Evolutionary conservation across 164 flowering plant species (phyloP).

Genomic region (Berberis vulgaris): DNA sequence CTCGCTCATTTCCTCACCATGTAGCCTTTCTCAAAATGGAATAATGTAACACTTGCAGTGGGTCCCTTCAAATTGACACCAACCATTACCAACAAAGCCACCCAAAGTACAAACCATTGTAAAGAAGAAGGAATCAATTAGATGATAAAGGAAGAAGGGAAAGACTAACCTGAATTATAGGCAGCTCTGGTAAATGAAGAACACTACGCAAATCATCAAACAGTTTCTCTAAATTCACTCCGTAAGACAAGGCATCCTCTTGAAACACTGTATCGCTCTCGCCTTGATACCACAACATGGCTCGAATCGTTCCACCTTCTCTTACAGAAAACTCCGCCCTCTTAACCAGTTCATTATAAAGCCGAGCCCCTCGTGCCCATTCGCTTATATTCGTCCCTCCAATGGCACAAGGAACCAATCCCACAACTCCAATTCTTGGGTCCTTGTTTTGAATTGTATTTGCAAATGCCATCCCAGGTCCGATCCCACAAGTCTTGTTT

Average conservation of each 20-base stretch:
- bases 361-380: constrained; percentile 47
- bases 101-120: too few species aligned
- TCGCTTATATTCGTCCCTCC: constrained; percentile 66
- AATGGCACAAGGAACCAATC: constrained; percentile 74
- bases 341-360: constrained; percentile 40
- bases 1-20: too few species aligned
- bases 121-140: too few species aligned
- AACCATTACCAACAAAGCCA: too few species aligned
- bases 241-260: constrained; percentile 38
- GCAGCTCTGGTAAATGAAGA: constrained; percentile 38
- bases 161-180: constrained; percentile 48
- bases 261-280: constrained; percentile 45
- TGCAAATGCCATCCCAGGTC: constrained; percentile 78
- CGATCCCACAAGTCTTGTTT: constrained; percentile 56
- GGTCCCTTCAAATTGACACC: too few species aligned
- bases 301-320: constrained; percentile 42
- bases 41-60: too few species aligned
- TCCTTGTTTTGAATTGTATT: constrained; percentile 25
- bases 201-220: constrained; percentile 38
- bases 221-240: constrained; percentile 32
- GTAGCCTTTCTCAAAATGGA: too few species aligned
- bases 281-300: constrained; percentile 79
- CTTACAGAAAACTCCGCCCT: constrained; percentile 31
- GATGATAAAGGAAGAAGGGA: background rate
- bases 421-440: constrained; percentile 30